These are phyloP conservation scores for Cubamyces sp. DNA, from an alignment of 768 basidiomycete species.

Conservation along the genomic window DNA sequence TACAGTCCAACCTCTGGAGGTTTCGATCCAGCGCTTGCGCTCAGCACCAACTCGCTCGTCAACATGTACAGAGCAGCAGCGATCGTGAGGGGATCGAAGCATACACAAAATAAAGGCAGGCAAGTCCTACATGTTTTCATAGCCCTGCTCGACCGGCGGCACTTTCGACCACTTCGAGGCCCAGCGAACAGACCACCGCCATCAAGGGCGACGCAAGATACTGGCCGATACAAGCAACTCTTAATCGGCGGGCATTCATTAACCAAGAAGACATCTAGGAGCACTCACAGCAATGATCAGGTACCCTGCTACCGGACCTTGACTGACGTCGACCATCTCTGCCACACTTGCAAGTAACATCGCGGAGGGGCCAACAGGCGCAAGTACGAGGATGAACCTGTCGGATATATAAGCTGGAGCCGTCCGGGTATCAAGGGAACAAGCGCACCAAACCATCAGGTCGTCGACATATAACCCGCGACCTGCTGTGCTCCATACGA, in stretches of 20 bases:
- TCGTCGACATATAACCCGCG: slow-evolving; percentile 32
- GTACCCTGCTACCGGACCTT: slow-evolving; percentile 32
- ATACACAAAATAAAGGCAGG: too few relatives aligned
- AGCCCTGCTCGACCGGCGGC: slow-evolving; percentile 9
- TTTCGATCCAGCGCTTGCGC: too few relatives aligned
- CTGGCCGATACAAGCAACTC: background rate
- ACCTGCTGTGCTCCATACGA: slow-evolving; percentile 32
- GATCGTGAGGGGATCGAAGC: too few relatives aligned
- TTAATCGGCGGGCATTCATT: background rate
- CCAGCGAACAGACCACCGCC: slow-evolving; percentile 31
- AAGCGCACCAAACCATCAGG: slow-evolving; percentile 32
- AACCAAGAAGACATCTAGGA: background rate
- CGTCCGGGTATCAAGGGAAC: background rate
- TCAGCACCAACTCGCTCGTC: too few relatives aligned
- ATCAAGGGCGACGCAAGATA: slow-evolving; percentile 25
- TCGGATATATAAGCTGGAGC: background rate
- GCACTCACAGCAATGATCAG: slow-evolving; percentile 31
- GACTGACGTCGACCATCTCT: slow-evolving; percentile 31
- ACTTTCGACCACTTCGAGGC: slow-evolving; percentile 26
- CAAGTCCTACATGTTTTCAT: background rate
- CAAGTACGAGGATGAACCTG: slow-evolving; percentile 34
- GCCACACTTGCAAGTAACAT: slow-evolving; percentile 35
- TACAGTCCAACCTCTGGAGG: too few relatives aligned
- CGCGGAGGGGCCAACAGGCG: slow-evolving; percentile 33
- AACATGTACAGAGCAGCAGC: too few relatives aligned